Evolutionary conservation across 352 stramenopile species (phyloP).

Genomic region (Pythium guiyangense): DNA sequence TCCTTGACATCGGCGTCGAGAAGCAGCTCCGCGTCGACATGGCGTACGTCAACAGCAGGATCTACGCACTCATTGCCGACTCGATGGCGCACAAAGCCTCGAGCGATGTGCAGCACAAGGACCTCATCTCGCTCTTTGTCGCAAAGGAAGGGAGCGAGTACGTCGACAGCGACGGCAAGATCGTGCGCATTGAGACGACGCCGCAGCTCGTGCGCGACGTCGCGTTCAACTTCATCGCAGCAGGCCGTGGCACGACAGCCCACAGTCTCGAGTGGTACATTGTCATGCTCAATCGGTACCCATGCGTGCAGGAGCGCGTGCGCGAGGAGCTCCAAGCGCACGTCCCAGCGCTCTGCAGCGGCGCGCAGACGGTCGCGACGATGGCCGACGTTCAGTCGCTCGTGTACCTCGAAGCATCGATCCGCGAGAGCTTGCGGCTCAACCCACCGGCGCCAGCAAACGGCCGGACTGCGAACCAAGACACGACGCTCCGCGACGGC

Average conservation of each 20-base stretch:
- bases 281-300: conserved; percentile 67
- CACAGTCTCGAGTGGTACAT: conserved; percentile 61
- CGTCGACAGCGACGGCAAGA: conserved; percentile 10
- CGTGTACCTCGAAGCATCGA: conserved; percentile 53
- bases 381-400: conserved; percentile 47
- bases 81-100: conserved; percentile 26
- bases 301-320: conserved; percentile 34
- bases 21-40: conserved; percentile 27
- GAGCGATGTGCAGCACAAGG: conserved; percentile 10
- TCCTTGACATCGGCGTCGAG: conserved; percentile 26
- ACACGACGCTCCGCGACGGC: conserved; percentile 56
- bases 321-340: conserved; percentile 38
- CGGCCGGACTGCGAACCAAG: conserved; percentile 32
- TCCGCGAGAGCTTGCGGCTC: conserved; percentile 66
- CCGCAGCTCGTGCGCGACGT: conserved; percentile 56
- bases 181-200: conserved; percentile 12
- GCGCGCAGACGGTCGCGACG: conserved; percentile 15
- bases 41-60: conserved; percentile 29
- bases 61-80: conserved; percentile 39
- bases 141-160: conserved; percentile 32
- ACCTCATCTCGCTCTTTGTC: conserved; percentile 42
- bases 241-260: conserved; percentile 69
- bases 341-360: conserved; percentile 28
- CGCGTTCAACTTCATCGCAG: conserved; percentile 64
- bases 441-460: conserved; percentile 57